phyloP scores from a whole-genome alignment of 345 rosid genomes.

The Moringa oleifera region DNA sequence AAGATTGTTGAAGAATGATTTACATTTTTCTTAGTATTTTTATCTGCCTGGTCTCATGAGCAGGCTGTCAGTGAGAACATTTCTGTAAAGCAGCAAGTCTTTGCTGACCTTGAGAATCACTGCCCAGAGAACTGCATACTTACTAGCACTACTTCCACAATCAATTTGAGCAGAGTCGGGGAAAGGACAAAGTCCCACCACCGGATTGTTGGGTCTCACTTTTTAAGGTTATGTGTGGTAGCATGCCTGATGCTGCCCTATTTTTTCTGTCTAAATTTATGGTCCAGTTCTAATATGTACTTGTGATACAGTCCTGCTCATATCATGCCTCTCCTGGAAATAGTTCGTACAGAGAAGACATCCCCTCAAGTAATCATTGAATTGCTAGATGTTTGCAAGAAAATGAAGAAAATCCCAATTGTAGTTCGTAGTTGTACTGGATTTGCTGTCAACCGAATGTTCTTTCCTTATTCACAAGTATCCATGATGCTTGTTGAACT shows the following conservation, averaged over 20 bases:
- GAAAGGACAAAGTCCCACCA: conserved; percentile 71
- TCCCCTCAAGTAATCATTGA: conserved; percentile 88
- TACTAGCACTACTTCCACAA: conserved; percentile 92
- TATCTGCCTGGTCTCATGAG: too few relatives aligned
- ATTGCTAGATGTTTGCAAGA: conserved; percentile 81
- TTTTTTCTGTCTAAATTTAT: conserved; percentile 6
- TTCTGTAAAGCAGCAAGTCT: conserved; percentile 92
- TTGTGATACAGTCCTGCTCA: conserved; percentile 79
- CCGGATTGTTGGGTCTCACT: conserved; percentile 92
- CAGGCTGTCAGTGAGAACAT: conserved; percentile 45
- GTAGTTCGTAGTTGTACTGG: conserved; percentile 98
- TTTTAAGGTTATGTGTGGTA: conserved; percentile 99
- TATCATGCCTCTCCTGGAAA: conserved; percentile 93
- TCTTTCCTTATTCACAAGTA: conserved; percentile 89
- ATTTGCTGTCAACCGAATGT: conserved; percentile 96
- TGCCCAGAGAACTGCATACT: conserved; percentile 89
- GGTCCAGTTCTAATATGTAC: conserved; percentile 16
- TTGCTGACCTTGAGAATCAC: conserved; percentile 82
- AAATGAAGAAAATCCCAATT: conserved; percentile 85
- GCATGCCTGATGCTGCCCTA: conserved; percentile 1
- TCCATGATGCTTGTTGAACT: conserved; percentile 77
- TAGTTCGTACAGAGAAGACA: conserved; percentile 80
- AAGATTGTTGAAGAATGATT: too few relatives aligned
- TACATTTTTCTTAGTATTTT: too few relatives aligned
- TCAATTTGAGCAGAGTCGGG: conserved; percentile 83